Base-by-base conservation (phyloP, 73 alveolate genomes). In the Paramecium sexaurelia region DNA sequence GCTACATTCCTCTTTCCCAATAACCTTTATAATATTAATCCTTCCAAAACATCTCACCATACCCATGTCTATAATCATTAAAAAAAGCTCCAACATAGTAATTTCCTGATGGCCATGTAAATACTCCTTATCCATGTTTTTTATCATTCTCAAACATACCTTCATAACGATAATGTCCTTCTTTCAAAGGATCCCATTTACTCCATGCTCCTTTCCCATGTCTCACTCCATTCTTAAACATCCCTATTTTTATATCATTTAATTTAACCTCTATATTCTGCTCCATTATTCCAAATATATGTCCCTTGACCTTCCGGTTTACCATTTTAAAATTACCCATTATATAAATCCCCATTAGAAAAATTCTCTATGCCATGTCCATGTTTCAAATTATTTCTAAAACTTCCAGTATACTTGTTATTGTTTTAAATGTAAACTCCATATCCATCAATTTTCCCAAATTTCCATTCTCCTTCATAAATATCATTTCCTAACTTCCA, bases 261-360 rank as follows among this genome's bases (percentile, higher is more conserved):
- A 3, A n/a, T 19, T 10, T 13, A 29, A 61, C 83, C 94, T 68
- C 87, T 88, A 41, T 43, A 88, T 55, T 68, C 85, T 24, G 94
- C 55, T 26, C 87, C 78, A 69, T 88, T 88, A 26, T 32, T 69
- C 94, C 94, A 88, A 8, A 68, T 68, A 73, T 92, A 92, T 69
- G 91, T 89, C 8, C 98, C 99, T 51, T 96, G 84, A 17, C 99
- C 99, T 35, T 94, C 93, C 5, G 97, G 96, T 90, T 94, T 96
- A 4, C 98, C 98, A 69, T 95, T 92, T 29, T 47, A 40, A 91
- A 87, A 95, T 88, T 93, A 66, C 15, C 99, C 99, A 20, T 91
- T 82, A 61, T 95, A 95, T 17, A 85, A 36, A 88, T 95, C 98
- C 0, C 98, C 98, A 92, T 92, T 95, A 6, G 96, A 85, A 55